phyloP scores from a whole-genome alignment of 1,139 yeast species.

The Maudiozyma humilis region DNA sequence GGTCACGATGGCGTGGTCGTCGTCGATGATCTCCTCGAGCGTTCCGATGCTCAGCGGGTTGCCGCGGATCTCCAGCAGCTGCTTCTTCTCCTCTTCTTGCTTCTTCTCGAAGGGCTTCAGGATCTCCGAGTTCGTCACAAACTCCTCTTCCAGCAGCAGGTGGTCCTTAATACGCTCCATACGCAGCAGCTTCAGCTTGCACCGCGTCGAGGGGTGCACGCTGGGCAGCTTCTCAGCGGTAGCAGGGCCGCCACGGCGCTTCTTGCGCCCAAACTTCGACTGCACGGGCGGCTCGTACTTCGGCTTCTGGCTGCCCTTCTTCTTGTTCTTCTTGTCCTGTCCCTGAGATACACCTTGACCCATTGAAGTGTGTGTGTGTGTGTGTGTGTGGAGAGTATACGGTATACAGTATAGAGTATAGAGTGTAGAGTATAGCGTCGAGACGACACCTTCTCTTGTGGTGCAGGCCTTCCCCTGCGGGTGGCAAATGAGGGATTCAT shows the following conservation, averaged over 20 bases:
- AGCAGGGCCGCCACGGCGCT: constrained; percentile 85
- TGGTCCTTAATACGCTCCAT: constrained; percentile 97
- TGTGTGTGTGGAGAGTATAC: too few relatives aligned
- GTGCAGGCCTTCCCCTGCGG: too few relatives aligned
- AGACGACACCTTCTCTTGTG: too few relatives aligned
- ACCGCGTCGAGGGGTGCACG: constrained; percentile 87
- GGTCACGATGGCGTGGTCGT: constrained; percentile 97
- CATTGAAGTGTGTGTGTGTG: constrained; percentile 28
- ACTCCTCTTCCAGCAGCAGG: constrained; percentile 87
- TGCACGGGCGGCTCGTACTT: constrained; percentile 98
- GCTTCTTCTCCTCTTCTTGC: constrained; percentile 91
- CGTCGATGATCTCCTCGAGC: constrained; percentile 92
- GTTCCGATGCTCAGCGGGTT: constrained; percentile 96
- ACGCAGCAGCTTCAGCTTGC: constrained; percentile 80
- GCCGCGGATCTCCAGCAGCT: constrained; percentile 92
- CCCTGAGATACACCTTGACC: constrained; percentile 80
- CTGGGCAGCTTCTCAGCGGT: constrained; percentile 78
- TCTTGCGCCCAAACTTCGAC: constrained; percentile 70
- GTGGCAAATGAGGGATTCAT: too few relatives aligned
- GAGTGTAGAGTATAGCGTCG: too few relatives aligned
- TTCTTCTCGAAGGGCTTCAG: constrained; percentile 94
- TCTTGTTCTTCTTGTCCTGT: constrained; percentile 66
- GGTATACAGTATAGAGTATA: too few relatives aligned
- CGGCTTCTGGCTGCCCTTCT: constrained; percentile 69
- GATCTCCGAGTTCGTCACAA: constrained; percentile 88